These are phyloP conservation scores for Amaranthus hypochondriacus DNA, from an alignment of 148 eudicot genomes.

Conservation along the genomic window DNA sequence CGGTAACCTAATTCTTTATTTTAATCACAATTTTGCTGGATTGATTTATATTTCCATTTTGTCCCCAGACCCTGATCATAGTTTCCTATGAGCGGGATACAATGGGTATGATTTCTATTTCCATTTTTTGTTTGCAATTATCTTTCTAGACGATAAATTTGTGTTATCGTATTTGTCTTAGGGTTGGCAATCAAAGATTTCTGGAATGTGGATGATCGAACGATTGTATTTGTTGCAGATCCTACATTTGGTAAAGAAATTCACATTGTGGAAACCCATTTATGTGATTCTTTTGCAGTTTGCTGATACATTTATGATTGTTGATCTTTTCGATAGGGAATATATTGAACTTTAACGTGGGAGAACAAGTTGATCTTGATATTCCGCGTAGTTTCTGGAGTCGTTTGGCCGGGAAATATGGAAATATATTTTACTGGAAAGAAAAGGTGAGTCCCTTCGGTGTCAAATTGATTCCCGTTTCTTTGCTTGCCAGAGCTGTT, in stretches of 20 bases:
- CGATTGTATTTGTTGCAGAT: constrained; percentile 92
- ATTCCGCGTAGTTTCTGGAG: constrained; percentile 95
- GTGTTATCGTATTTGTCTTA: constrained; percentile 27
- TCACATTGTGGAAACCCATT: background rate
- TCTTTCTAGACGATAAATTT: constrained; percentile 3
- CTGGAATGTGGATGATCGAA: constrained; percentile 92
- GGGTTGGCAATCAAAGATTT: constrained; percentile 90
- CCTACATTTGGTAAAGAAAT: constrained; percentile 71
- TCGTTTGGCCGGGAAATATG: constrained; percentile 88
- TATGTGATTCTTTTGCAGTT: background rate
- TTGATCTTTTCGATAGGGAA: constrained; percentile 48
- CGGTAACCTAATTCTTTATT: constrained; percentile 37
- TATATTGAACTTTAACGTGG: constrained; percentile 86
- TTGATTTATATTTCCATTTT: too few species aligned
- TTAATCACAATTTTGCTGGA: background rate
- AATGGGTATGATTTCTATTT: background rate
- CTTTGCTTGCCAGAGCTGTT: background rate
- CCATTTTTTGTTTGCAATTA: background rate
- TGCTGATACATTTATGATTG: background rate
- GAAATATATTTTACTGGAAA: constrained; percentile 95
- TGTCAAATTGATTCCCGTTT: background rate
- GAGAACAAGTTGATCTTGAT: constrained; percentile 70
- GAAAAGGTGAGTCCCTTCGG: constrained; percentile 51
- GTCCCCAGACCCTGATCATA: too few species aligned
- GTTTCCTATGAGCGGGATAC: too few species aligned